Base-by-base conservation (phyloP, 257 asterid genomes). In the Capsicum rhomboideum region DNA sequence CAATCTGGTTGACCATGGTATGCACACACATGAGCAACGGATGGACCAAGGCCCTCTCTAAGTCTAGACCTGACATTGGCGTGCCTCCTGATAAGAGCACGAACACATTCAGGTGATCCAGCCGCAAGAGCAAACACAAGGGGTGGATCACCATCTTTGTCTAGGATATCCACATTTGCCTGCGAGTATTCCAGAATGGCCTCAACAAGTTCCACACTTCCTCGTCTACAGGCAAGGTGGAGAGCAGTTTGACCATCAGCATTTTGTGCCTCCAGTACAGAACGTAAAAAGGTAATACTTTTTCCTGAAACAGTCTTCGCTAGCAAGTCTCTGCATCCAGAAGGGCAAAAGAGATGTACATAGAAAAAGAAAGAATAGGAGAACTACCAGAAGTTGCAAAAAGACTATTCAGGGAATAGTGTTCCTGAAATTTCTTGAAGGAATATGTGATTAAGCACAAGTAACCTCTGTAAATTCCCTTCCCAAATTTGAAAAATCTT, bases 1-100 rank as follows among this genome's bases (percentile, higher is more conserved):
- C 99, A 97, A 85, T 95, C 98, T 82, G 99, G 99, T 87, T 97
- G 99, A 72, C 99, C 99, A 90, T 97, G 98, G 91, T 92, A 93
- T 86, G 99, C 99, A 89, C 98, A 97, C 82, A 97, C 99, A 89
- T 92, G 98, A 88, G 99, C 98, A 88, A 97, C 95, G 53, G 99
- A 97, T 59, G 98, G 98, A 83, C 99, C 99, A 90, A 92, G 93
- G 86, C 99, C 99, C 87, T 93, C 98, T 91, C 98, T 93, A 87
- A 97, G 90, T 87, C 94, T 91, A 78, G 98, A 94, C 83, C 91
- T 92, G 85, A 97, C 99, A 87, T 97, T 93, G 78, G 99, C 97
- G 81, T 92, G 86, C 87, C 88, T 89, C 82, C 87, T 87, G 89
- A 97, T 93, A 87, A 97, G 99, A 54, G 97, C 95, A 77, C 87